phyloP scores from a whole-genome alignment of 768 basidiomycete genomes.

The Hericium erinaceus region DNA sequence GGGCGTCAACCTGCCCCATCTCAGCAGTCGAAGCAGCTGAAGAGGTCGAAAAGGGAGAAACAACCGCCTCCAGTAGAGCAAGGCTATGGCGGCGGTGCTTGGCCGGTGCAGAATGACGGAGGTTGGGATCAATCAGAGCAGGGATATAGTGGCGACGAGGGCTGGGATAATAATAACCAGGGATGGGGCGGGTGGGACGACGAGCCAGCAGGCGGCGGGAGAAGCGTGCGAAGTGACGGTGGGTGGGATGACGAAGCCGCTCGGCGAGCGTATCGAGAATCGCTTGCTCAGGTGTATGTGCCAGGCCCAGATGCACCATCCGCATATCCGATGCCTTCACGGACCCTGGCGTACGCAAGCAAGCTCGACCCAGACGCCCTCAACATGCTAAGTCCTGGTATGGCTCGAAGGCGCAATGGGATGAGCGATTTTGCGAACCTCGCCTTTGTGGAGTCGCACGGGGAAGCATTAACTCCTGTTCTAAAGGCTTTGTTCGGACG shows the following conservation, averaged over 20 bases:
- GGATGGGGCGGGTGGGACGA: background rate
- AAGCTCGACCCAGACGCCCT: background rate
- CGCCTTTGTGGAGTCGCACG: conserved; percentile 7
- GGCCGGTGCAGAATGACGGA: background rate
- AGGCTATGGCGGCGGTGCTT: background rate
- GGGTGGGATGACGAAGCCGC: conserved; percentile 7
- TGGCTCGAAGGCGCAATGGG: conserved; percentile 3
- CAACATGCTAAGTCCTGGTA: conserved; percentile 2
- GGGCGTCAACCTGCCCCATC: too few relatives aligned
- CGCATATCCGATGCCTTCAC: conserved; percentile 12
- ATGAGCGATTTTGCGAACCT: conserved; percentile 5
- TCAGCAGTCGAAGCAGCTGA: conserved; percentile 3
- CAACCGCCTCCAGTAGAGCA: background rate
- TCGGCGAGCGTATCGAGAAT: conserved; percentile 1
- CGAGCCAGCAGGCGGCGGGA: conserved; percentile 4
- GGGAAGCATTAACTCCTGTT: conserved; percentile 6
- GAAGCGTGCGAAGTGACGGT: background rate
- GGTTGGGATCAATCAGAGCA: background rate
- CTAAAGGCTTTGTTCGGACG: conserved; percentile 15
- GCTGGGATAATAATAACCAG: background rate
- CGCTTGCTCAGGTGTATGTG: conserved; percentile 4
- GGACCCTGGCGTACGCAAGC: conserved; percentile 16
- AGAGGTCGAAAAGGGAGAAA: conserved; percentile 5
- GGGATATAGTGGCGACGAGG: conserved; percentile 2
- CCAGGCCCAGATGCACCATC: conserved; percentile 1